These are phyloP conservation scores for Penicillium sp. DNA, from an alignment of 2,329 filamentous ascomycete species.

Conservation along the genomic window DNA sequence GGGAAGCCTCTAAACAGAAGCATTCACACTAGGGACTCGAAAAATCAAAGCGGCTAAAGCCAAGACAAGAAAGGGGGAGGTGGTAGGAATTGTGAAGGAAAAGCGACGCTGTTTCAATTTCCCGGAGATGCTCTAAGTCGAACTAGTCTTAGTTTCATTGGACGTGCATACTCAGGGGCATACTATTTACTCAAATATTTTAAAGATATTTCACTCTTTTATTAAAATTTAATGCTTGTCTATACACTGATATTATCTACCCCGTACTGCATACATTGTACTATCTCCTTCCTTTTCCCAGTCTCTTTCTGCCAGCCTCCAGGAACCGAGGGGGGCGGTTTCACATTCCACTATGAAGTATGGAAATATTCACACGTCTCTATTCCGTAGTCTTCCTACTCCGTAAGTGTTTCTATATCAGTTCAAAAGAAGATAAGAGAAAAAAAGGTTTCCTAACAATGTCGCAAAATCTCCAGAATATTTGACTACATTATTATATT, in stretches of 20 bases:
- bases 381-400: background rate
- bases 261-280: background rate
- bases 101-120: slow-evolving; percentile 19
- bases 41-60: slow-evolving; percentile 7
- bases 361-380: background rate
- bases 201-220: background rate
- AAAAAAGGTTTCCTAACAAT: background rate
- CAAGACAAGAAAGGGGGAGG: slow-evolving; percentile 16
- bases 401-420: background rate
- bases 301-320: slow-evolving; percentile 5
- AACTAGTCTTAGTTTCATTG: slow-evolving; percentile 18
- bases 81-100: slow-evolving; percentile 9
- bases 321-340: background rate
- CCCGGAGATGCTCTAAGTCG: slow-evolving; percentile 17
- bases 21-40: background rate
- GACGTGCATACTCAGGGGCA: slow-evolving; percentile 25
- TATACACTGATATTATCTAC: background rate
- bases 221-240: background rate
- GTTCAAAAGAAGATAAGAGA: background rate
- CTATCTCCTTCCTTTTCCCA: background rate
- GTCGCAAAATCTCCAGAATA: background rate
- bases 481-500: background rate
- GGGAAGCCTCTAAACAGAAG: slow-evolving; percentile 7
- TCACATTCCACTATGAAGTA: slow-evolving; percentile 1
- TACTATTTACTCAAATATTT: background rate